These are phyloP conservation scores for Monilinia laxa DNA, from an alignment of 2,329 filamentous ascomycete species.

Conservation along the genomic window DNA sequence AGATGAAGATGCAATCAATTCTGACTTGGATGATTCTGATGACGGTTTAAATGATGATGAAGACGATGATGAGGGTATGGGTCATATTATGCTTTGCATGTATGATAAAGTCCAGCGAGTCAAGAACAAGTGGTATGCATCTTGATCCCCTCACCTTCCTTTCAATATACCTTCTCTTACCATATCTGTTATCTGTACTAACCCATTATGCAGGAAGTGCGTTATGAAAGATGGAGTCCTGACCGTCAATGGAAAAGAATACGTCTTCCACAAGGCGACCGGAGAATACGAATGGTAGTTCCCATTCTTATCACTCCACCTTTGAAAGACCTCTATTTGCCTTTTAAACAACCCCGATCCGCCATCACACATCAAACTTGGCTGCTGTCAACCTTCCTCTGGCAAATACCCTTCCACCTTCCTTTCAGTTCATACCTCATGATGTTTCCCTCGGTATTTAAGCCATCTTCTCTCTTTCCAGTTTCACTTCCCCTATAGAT, in stretches of 20 bases:
- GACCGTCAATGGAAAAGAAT: conserved; percentile 90
- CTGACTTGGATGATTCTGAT: conserved; percentile 92
- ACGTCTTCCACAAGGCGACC: conserved; percentile 95
- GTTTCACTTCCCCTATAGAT: conserved; percentile 5
- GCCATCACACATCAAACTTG: background rate
- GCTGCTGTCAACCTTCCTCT: background rate
- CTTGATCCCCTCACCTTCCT: background rate
- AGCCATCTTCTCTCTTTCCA: background rate
- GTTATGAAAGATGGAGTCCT: conserved; percentile 95
- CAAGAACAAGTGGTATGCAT: conserved; percentile 88
- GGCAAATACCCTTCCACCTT: background rate
- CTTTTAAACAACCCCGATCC: too few relatives aligned
- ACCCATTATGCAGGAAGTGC: conserved; percentile 71
- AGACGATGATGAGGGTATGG: conserved; percentile 79
- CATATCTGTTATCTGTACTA: conserved; percentile 10
- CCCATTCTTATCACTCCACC: background rate
- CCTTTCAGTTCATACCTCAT: background rate
- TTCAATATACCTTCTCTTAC: background rate
- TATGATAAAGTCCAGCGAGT: conserved; percentile 99
- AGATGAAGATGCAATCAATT: conserved; percentile 97
- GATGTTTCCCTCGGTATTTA: background rate
- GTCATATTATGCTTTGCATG: conserved; percentile 96
- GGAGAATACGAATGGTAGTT: conserved; percentile 96
- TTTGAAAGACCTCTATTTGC: background rate
- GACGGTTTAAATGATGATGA: conserved; percentile 82